Evolutionary conservation across 441 rosid genomes (phyloP).

Genomic region (Erodium chrysanthum): DNA sequence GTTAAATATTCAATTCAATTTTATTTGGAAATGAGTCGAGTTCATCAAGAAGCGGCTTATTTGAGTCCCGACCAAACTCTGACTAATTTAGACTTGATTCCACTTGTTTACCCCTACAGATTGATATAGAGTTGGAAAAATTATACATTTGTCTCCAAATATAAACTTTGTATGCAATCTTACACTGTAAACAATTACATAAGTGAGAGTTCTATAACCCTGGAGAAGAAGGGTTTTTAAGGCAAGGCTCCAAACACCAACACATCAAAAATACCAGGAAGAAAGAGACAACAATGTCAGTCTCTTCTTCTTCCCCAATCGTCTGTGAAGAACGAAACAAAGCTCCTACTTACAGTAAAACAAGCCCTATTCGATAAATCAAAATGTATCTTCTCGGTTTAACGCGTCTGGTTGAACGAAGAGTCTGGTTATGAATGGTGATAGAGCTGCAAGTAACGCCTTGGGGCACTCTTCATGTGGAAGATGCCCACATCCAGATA

Average conservation of each 20-base stretch:
- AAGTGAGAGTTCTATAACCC: constrained; percentile 27
- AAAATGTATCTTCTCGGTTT: constrained; percentile 25
- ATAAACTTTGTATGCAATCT: background rate
- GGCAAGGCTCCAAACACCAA: constrained; percentile 16
- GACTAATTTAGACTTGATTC: too few relatives aligned
- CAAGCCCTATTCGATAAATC: constrained; percentile 21
- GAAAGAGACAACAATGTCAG: constrained; percentile 19
- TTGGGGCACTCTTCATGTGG: constrained; percentile 97
- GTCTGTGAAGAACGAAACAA: too few relatives aligned
- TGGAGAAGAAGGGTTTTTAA: constrained; percentile 15
- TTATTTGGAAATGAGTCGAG: too few relatives aligned
- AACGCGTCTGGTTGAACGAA: constrained; percentile 33
- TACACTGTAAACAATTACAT: constrained; percentile 11
- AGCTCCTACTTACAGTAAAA: constrained; percentile 16
- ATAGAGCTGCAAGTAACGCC: constrained; percentile 75
- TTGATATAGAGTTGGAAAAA: too few relatives aligned
- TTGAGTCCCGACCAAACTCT: too few relatives aligned
- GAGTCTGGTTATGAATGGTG: constrained; percentile 72
- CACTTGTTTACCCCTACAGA: too few relatives aligned
- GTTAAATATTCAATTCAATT: too few relatives aligned
- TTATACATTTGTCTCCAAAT: too few relatives aligned
- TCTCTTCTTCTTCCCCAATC: constrained; percentile 19
- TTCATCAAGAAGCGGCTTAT: too few relatives aligned
- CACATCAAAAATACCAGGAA: background rate
- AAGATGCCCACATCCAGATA: constrained; percentile 94